These are phyloP conservation scores for Nadsonia fulvescens DNA, from an alignment of 805 yeast species.

Conservation along the genomic window DNA sequence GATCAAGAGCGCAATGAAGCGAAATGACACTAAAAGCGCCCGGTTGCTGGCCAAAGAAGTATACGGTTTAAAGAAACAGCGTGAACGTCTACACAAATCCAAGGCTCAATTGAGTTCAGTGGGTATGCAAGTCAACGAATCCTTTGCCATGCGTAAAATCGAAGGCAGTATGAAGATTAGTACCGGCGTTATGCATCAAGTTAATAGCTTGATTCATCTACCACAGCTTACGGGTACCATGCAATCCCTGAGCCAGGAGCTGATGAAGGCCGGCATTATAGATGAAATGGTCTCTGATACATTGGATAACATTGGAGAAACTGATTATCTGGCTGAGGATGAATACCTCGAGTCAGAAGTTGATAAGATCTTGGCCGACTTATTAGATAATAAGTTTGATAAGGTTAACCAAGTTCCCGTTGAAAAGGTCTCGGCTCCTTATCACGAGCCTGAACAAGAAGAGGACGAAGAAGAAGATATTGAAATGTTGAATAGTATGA, in stretches of 20 bases:
- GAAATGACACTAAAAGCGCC: conserved; percentile 61
- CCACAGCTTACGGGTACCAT: conserved; percentile 72
- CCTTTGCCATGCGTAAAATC: conserved; percentile 67
- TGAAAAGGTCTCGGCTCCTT: conserved; percentile 11
- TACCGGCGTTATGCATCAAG: conserved; percentile 74
- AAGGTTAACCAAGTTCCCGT: conserved; percentile 31
- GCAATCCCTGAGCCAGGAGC: conserved; percentile 72
- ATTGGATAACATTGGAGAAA: conserved; percentile 50
- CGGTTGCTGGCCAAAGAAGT: conserved; percentile 69
- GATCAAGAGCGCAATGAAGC: conserved; percentile 57
- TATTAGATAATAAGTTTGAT: conserved; percentile 35
- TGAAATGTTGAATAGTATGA: conserved; percentile 65
- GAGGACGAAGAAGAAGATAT: conserved; percentile 47
- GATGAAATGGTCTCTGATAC: conserved; percentile 92
- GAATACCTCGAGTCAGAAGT: conserved; percentile 22
- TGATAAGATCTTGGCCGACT: conserved; percentile 20
- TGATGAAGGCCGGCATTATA: conserved; percentile 50
- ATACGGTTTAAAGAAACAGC: conserved; percentile 53
- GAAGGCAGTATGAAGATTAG: conserved; percentile 67
- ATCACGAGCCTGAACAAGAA: conserved; percentile 16
- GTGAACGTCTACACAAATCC: conserved; percentile 54
- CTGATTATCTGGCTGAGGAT: conserved; percentile 30
- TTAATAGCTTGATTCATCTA: conserved; percentile 54
- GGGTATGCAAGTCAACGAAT: conserved; percentile 78
- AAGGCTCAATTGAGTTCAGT: conserved; percentile 77